Base-by-base conservation (phyloP, 2,329 filamentous ascomycete genomes). In the Botrytis galanthina region DNA sequence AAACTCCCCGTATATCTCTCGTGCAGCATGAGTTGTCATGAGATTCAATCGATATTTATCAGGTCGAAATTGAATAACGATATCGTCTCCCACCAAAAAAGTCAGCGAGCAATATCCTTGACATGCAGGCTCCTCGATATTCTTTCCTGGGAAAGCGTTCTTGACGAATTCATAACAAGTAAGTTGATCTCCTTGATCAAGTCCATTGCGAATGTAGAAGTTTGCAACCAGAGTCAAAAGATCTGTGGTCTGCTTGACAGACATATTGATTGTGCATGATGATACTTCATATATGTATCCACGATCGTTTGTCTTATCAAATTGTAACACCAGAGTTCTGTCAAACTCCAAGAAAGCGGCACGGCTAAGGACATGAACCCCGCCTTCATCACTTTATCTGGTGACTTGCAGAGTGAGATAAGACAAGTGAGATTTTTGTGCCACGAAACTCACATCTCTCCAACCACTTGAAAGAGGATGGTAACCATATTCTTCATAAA, bases 41-140 rank as follows among this genome's bases (percentile, higher is more conserved):
- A 83, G 77, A 72, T 87, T 81, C 14, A 88, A 79, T 51, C 77
- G 80, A 76, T 87, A 84, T 4, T 78, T 79, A 1, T 75, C 63
- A 10, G 86, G 85, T 4, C 87, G 84, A 74, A 88, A 87, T 77
- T 88, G 87, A 7, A 88, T 75, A 64, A 86, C 78, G 20, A 74
- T 77, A n/a, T 82, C 77, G 7, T 80, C 74, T 16, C 82, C 82
- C 26, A 85, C 79, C 37, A 81, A 79, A 10, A 87, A 74, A 0
- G 86, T 88, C 76, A 87, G 84, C 3, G 86, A 88, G 75, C 86
- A 88, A 75, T 85, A 87, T 29, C 86, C 86, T 75, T 88, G 86
- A 8, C 81, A 81, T 10, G 81, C 76, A 12, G 81, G 80, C 4
- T 83, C 80, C 5, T 76, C 75, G 39, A 84, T 78, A 4, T 76